Evolutionary conservation across 345 rosid genomes (phyloP).

Genomic region (Syzygium jambos): DNA sequence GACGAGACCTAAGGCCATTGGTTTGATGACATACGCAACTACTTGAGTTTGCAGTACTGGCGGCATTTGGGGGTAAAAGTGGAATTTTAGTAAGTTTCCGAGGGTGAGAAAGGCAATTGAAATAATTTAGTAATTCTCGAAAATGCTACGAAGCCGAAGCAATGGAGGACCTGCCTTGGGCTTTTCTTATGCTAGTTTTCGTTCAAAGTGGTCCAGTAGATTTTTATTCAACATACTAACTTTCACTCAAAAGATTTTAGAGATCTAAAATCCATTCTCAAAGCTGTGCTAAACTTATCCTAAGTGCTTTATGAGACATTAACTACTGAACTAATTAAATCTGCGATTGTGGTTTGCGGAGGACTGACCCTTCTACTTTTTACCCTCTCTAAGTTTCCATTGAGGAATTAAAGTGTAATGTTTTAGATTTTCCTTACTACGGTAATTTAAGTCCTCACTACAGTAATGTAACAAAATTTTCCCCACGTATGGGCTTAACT

Average conservation of each 20-base stretch:
- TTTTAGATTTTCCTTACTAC: no score
- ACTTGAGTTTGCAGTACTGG: no score
- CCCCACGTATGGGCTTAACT: neutral
- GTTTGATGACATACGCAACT: no score
- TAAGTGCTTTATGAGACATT: neutral
- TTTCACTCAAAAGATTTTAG: no score
- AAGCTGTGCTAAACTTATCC: no score
- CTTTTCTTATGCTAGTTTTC: neutral
- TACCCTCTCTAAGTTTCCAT: neutral
- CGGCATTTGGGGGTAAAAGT: neutral
- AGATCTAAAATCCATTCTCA: no score
- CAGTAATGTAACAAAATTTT: neutral
- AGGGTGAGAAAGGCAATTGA: neutral
- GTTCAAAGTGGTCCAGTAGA: neutral
- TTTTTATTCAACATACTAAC: no score
- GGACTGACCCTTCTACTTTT: neutral
- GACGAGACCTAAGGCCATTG: no score
- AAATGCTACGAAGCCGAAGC: neutral
- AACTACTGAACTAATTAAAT: neutral
- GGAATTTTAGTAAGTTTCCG: neutral
- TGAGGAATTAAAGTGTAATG: no score
- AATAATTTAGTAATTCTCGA: no score
- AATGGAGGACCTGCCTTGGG: neutral
- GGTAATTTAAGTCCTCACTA: no score
- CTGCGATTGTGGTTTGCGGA: neutral